Evolutionary conservation across 2,329 filamentous ascomycete genomes (phyloP).

Genomic region (Alternaria burnsii): DNA sequence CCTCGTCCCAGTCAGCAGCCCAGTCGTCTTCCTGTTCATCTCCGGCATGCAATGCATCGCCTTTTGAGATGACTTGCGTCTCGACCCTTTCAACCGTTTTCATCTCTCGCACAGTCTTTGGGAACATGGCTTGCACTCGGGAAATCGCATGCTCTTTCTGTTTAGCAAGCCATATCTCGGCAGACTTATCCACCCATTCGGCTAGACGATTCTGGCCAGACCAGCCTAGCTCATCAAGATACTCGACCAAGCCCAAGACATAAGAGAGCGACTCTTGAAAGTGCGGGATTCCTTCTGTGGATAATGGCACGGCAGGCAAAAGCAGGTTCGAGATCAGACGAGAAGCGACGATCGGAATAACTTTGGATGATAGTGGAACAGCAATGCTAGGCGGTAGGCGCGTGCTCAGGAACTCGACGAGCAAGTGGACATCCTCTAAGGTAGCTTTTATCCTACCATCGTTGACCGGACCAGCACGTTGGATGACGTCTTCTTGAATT

Average conservation of each 20-base stretch:
- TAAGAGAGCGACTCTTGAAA: conserved; percentile 77
- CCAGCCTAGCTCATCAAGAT: conserved; percentile 70
- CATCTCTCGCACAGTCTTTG: conserved; percentile 70
- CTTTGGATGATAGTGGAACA: conserved; percentile 68
- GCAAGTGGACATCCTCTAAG: conserved; percentile 44
- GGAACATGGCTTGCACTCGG: conserved; percentile 73
- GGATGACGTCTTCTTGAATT: conserved; percentile 48
- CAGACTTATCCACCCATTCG: conserved; percentile 82
- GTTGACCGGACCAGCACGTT: conserved; percentile 34
- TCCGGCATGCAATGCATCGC: conserved; percentile 70
- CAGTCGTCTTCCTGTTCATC: conserved; percentile 68
- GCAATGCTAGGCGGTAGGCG: conserved; percentile 60
- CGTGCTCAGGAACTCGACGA: conserved; percentile 61
- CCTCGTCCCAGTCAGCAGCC: conserved; percentile 81
- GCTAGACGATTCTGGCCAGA: conserved; percentile 68
- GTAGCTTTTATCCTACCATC: conserved; percentile 42
- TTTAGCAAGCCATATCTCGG: conserved; percentile 84
- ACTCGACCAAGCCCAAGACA: conserved; percentile 70
- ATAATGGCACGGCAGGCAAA: conserved; percentile 76
- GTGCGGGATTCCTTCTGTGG: conserved; percentile 71
- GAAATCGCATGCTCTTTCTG: conserved; percentile 82
- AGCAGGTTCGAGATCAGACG: conserved; percentile 79
- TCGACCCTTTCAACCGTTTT: conserved; percentile 84
- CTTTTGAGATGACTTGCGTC: conserved; percentile 77
- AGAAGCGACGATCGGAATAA: conserved; percentile 74